Evolutionary conservation across 176 grass and related monocot genomes (phyloP).

Genomic region (Aegilops bicornis): DNA sequence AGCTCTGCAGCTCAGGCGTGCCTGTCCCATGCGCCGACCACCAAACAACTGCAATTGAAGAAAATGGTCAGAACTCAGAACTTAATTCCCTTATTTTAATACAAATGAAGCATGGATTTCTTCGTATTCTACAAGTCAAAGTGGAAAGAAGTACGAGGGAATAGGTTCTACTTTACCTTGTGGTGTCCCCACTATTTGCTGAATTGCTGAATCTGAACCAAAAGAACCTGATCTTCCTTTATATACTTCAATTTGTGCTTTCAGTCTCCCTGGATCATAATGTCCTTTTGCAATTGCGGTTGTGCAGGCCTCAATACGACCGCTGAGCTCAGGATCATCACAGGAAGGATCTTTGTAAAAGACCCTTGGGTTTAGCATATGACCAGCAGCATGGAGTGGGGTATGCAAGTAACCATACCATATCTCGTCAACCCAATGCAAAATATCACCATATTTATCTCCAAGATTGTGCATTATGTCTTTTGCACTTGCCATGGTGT

Average conservation of each 20-base stretch:
- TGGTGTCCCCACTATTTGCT: conserved; percentile 38
- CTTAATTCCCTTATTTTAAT: not conserved
- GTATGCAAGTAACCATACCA: conserved; percentile 79
- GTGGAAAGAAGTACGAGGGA: not conserved
- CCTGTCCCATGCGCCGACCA: not conserved
- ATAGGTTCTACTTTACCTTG: conserved; percentile 49
- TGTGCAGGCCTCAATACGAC: conserved; percentile 50
- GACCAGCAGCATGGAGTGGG: conserved; percentile 66
- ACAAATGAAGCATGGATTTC: not conserved
- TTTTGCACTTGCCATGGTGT: conserved; percentile 74
- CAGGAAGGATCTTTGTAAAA: conserved; percentile 49
- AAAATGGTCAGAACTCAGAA: not conserved
- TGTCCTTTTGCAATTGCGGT: conserved; percentile 32
- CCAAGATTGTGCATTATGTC: conserved; percentile 47
- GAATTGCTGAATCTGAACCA: conserved; percentile 33
- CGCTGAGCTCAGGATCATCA: conserved; percentile 62
- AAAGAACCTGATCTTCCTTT: conserved; percentile 46
- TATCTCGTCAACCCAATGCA: conserved; percentile 56
- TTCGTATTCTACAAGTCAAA: not conserved
- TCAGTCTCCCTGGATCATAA: conserved; percentile 20
- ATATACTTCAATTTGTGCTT: conserved; percentile 66
- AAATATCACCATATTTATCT: conserved; percentile 52
- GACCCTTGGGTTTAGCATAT: conserved; percentile 71
- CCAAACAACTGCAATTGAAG: not conserved
- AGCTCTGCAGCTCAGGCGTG: not conserved